These are phyloP conservation scores for Clausena lansium DNA, from an alignment of 345 rosid genomes.

Conservation along the genomic window DNA sequence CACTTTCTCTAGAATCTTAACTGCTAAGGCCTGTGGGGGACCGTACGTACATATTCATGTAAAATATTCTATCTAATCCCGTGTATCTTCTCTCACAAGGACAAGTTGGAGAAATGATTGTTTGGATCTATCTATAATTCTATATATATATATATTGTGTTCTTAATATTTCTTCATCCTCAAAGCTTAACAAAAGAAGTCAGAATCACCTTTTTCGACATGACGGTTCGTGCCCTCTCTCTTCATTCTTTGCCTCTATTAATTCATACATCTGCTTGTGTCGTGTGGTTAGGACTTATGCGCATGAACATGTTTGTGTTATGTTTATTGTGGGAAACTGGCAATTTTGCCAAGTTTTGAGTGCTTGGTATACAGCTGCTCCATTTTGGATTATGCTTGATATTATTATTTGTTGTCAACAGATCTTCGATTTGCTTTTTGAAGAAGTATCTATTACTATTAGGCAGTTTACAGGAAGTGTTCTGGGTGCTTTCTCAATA, in stretches of 20 bases:
- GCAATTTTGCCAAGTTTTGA: not conserved
- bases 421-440: not conserved
- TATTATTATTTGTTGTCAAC: no score
- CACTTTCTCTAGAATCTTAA: conserved; percentile 7
- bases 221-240: conserved; percentile 14
- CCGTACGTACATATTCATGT: not conserved
- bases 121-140: not conserved
- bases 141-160: not conserved
- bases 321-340: not conserved
- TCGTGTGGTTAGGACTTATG: not conserved
- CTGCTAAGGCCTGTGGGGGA: not conserved
- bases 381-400: not conserved
- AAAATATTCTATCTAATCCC: conserved; percentile 9
- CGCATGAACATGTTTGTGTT: not conserved
- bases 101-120: not conserved
- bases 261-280: not conserved
- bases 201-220: not conserved
- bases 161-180: not conserved
- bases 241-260: not conserved
- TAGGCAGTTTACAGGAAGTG: not conserved
- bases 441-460: not conserved
- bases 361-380: not conserved
- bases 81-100: not conserved
- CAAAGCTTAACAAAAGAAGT: not conserved
- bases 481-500: not conserved